These are phyloP conservation scores for Phytophthora capsici DNA, from an alignment of 352 stramenopile species.

Conservation along the genomic window DNA sequence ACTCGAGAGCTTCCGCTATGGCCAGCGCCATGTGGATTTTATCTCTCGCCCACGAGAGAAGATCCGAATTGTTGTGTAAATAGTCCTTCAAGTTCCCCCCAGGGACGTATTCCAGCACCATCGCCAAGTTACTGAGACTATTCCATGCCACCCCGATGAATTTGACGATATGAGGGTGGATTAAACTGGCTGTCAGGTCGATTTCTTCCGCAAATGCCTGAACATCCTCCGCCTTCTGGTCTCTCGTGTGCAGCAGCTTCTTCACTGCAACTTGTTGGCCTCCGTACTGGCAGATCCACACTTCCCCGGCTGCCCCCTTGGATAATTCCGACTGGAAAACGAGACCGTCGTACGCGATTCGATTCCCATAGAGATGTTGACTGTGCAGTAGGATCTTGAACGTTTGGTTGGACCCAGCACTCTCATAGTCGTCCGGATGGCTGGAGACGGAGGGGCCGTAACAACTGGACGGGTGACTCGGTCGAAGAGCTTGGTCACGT, in stretches of 20 bases:
- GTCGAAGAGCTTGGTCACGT: slow-evolving; percentile 7
- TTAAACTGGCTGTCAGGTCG: slow-evolving; percentile 50
- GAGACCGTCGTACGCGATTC: slow-evolving; percentile 30
- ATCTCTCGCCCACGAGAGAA: slow-evolving; percentile 39
- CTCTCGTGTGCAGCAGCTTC: slow-evolving; percentile 39
- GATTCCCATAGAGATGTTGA: slow-evolving; percentile 28
- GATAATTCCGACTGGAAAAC: slow-evolving; percentile 26
- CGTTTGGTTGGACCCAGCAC: slow-evolving; percentile 26
- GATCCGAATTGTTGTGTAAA: slow-evolving; percentile 17
- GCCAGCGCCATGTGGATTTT: slow-evolving; percentile 48
- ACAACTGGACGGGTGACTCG: slow-evolving; percentile 1
- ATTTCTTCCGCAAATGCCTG: slow-evolving; percentile 58
- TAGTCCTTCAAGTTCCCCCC: slow-evolving; percentile 30
- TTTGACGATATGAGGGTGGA: slow-evolving; percentile 56
- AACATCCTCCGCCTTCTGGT: slow-evolving; percentile 33
- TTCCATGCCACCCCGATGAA: slow-evolving; percentile 67
- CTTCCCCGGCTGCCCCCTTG: slow-evolving; percentile 44
- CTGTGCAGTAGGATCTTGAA: slow-evolving; percentile 26
- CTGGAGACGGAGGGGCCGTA: slow-evolving; percentile 6
- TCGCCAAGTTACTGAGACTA: slow-evolving; percentile 37
- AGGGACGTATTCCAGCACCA: slow-evolving; percentile 41
- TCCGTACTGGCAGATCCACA: slow-evolving; percentile 56
- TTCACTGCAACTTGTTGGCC: slow-evolving; percentile 52
- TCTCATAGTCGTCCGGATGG: slow-evolving; percentile 14
- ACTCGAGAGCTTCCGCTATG: slow-evolving; percentile 38